Base-by-base conservation (phyloP, 768 basidiomycete genomes). In the Russula earlei region DNA sequence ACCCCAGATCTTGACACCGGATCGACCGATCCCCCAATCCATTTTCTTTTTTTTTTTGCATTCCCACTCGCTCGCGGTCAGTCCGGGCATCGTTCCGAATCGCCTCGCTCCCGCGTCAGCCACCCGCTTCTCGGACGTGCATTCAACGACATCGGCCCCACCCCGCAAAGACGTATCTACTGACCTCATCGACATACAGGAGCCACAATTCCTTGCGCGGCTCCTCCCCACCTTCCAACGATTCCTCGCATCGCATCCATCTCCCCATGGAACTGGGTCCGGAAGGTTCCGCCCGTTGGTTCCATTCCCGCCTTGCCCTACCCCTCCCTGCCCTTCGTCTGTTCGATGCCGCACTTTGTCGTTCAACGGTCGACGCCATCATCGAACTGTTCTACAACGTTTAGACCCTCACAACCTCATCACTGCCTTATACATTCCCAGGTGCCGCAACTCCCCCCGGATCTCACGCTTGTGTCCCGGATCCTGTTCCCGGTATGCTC, bases 321-420 rank as follows among this genome's bases (percentile, higher is more conserved):
- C 25, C 64, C n/a, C 0, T 31, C 5, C 29, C 10, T 31, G 29
- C 29, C 29, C 29, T 31, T 31, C 7, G 29, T 31, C 29, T 5
- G 72, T 0, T 73, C 62, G 34, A 65, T 61, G 11, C 54, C 60
- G 42, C 10, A 29, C 63, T 71, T 0, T 79, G 0, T 10, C 77
- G 78, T 5, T 78, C 77, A 37, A 25, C 79, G n/a, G 0, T 78
- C 77, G 4, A 75, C 78, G 14, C 76, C 81, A 1, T 80, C 81
- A 0, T 10, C 10, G 29, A 31, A 5, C 29, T 10, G 29, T 31
- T 5, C 3, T 27, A 12, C 20, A 20, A 24, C 34, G 10, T 17
- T 25, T 38, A 29, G 36, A 38, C 49, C 20, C 27, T 33, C 14
- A 17, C 22, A 40, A 11, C 22, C 42, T 37, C 47, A 5, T 27